These are phyloP conservation scores for Phytophthora parvispora DNA, from an alignment of 352 stramenopile genomes.

Conservation along the genomic window DNA sequence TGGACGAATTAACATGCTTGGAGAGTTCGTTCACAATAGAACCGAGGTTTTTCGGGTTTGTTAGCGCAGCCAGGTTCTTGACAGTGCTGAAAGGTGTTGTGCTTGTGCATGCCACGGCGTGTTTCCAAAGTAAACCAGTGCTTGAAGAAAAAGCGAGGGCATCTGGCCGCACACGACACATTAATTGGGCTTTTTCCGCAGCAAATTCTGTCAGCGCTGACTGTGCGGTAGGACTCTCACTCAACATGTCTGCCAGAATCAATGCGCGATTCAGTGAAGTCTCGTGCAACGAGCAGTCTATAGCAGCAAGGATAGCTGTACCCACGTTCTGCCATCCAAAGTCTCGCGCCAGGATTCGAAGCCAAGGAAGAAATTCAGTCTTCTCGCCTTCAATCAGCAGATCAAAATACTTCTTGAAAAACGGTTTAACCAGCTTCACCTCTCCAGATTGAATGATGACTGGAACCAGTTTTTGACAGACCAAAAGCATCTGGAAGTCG, in stretches of 20 bases:
- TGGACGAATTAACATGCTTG: not conserved
- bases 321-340: slow-evolving; percentile 8
- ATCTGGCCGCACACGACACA: not conserved
- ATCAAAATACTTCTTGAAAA: slow-evolving; percentile 22
- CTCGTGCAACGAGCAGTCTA: not conserved
- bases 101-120: not conserved
- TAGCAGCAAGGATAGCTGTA: not conserved
- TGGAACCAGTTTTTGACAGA: slow-evolving; percentile 10
- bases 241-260: slow-evolving; percentile 6
- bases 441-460: slow-evolving; percentile 1
- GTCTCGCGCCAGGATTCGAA: slow-evolving; percentile 2
- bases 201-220: slow-evolving; percentile 6
- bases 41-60: slow-evolving; percentile 5
- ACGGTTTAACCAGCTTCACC: slow-evolving; percentile 1
- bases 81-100: not conserved
- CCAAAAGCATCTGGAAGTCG: not conserved
- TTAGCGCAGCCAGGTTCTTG: slow-evolving; percentile 3
- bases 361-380: not conserved
- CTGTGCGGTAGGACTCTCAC: not conserved
- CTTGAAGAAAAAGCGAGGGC: not conserved
- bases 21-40: slow-evolving; percentile 9
- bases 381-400: slow-evolving; percentile 9
- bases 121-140: slow-evolving; percentile 14
- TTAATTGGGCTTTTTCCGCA: slow-evolving; percentile 2
- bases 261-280: slow-evolving; percentile 6